Conservation (phyloP, 345 rosid genomes). For the Populus nigra region DNA sequence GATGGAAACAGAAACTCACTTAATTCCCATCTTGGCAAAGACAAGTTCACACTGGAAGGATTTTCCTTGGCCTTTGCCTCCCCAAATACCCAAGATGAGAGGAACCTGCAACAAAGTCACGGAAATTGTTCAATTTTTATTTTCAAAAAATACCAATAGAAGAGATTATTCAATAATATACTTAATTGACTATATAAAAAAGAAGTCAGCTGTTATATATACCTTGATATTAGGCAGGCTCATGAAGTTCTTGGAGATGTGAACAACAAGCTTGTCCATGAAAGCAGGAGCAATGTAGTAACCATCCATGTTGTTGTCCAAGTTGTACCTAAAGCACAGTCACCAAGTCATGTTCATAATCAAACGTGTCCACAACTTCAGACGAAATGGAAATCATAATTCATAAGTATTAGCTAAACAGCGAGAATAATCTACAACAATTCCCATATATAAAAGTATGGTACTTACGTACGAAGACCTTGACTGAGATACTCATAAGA, state of each 20-base stretch:
- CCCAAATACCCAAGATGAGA: slow-evolving; percentile 96
- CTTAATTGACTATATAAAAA: not conserved
- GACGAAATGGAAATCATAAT: not conserved
- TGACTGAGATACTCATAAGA: slow-evolving; percentile 84
- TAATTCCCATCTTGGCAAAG: slow-evolving; percentile 97
- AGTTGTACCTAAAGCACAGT: slow-evolving; percentile 46
- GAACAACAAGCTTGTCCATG: slow-evolving; percentile 98
- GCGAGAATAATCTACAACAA: not conserved
- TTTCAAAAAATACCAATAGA: not conserved
- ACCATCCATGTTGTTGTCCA: slow-evolving; percentile 85
- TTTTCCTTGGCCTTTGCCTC: slow-evolving; percentile 99
- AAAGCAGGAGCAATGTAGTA: slow-evolving; percentile 93
- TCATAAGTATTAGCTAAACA: not conserved
- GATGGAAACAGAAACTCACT: slow-evolving; percentile 42
- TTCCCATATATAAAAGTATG: not conserved
- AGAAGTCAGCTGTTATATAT: not conserved
- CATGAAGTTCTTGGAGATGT: slow-evolving; percentile 96
- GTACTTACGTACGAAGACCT: slow-evolving; percentile 68
- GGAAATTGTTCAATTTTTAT: not conserved
- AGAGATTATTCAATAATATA: not conserved
- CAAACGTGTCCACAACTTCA: not conserved
- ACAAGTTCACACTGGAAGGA: slow-evolving; percentile 99
- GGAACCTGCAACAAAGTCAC: slow-evolving; percentile 54
- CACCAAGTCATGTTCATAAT: not conserved
- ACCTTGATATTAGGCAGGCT: slow-evolving; percentile 89